phyloP scores from a whole-genome alignment of 495 filamentous ascomycete genomes.

The Friedmanniomyces endolithicus region DNA sequence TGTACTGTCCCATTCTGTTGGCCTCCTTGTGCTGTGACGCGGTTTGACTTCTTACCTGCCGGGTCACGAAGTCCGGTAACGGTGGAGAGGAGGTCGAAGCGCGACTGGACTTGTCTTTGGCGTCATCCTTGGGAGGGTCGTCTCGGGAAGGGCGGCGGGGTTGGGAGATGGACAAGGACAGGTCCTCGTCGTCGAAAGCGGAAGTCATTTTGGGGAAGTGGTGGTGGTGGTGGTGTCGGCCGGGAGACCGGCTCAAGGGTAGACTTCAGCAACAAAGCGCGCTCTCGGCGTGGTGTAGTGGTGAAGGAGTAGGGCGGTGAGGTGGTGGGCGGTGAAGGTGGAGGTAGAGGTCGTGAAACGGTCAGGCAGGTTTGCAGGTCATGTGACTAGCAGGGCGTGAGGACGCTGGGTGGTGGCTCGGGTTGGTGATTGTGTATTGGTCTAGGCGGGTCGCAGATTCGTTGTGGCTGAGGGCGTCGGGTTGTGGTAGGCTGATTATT shows the following conservation, averaged over 20 bases:
- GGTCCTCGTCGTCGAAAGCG: conserved; percentile 73
- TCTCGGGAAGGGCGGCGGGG: conserved; percentile 41
- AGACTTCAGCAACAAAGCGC: neutral
- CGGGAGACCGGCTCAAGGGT: conserved; percentile 3
- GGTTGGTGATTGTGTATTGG: too few relatives aligned
- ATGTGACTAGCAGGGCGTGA: too few relatives aligned
- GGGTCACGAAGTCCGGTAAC: conserved; percentile 16
- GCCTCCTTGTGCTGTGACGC: conserved; percentile 35
- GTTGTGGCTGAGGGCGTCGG: too few relatives aligned
- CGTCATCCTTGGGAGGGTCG: neutral
- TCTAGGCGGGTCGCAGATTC: too few relatives aligned
- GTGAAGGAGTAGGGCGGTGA: neutral
- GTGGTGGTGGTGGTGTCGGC: neutral
- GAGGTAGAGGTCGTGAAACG: too few relatives aligned
- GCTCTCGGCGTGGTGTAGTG: neutral
- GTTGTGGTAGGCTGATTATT: too few relatives aligned
- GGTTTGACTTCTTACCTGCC: conserved; percentile 6
- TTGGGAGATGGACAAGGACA: conserved; percentile 71
- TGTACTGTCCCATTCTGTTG: conserved; percentile 80
- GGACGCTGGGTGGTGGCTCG: too few relatives aligned
- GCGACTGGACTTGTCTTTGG: too few relatives aligned
- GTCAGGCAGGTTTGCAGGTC: too few relatives aligned
- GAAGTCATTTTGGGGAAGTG: conserved; percentile 38
- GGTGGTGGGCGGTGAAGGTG: neutral
- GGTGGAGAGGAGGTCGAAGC: neutral